Evolutionary conservation across 2,329 filamentous ascomycete genomes (phyloP).

Genomic region (Cercospora beticola): DNA sequence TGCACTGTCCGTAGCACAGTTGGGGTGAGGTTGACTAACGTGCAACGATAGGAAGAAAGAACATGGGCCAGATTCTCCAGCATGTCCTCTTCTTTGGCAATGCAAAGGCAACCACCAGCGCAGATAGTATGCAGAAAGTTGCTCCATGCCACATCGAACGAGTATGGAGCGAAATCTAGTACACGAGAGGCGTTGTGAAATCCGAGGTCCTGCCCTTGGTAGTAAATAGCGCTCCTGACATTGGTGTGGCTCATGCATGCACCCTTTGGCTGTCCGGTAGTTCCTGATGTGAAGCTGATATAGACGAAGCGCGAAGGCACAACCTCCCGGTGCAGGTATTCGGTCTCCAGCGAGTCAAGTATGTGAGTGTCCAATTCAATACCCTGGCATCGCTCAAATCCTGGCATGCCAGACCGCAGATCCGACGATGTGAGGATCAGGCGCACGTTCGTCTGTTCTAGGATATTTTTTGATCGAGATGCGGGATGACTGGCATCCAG

Average conservation of each 20-base stretch:
- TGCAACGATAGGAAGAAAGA: conserved; percentile 36
- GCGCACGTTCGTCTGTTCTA: conserved; percentile 29
- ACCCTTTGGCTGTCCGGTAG: conserved; percentile 4
- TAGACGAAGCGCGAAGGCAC: conserved; percentile 4
- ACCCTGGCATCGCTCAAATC: not conserved
- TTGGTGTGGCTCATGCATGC: conserved; percentile 10
- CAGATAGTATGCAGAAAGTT: conserved; percentile 25
- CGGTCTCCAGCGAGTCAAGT: not conserved
- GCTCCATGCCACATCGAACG: conserved; percentile 30
- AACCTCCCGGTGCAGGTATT: not conserved
- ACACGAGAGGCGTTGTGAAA: conserved; percentile 19
- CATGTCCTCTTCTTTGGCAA: conserved; percentile 46
- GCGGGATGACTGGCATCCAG: conserved; percentile 32
- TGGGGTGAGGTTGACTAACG: conserved; percentile 57
- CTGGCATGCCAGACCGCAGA: not conserved
- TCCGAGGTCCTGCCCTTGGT: conserved; percentile 12
- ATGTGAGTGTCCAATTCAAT: not conserved
- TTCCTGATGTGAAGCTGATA: conserved; percentile 5
- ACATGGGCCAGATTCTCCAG: conserved; percentile 53
- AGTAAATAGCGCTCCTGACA: conserved; percentile 10
- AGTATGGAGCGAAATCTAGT: conserved; percentile 29
- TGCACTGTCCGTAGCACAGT: conserved; percentile 52
- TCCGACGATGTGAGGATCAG: conserved; percentile 16
- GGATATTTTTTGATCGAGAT: conserved; percentile 32
- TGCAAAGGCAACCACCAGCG: conserved; percentile 21